Conservation (phyloP, 2,329 filamentous ascomycete genomes). For the Alternaria dauci region DNA sequence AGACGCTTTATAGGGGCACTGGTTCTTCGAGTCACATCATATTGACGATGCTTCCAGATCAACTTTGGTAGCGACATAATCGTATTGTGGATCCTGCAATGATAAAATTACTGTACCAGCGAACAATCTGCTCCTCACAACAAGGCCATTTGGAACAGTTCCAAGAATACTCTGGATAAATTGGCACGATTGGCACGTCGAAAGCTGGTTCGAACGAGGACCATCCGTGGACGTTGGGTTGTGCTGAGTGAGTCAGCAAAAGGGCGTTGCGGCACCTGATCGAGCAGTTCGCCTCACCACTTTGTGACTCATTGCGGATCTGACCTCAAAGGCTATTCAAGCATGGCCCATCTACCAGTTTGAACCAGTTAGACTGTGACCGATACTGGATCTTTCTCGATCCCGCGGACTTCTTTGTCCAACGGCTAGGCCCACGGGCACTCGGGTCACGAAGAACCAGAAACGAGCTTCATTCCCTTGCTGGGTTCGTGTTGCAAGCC, state of each 20-base stretch:
- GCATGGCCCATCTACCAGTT: not conserved
- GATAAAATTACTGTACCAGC: not conserved
- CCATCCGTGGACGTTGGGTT: not conserved
- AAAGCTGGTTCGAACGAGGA: not conserved
- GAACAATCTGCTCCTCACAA: not conserved
- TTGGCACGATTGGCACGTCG: not conserved
- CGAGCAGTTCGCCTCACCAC: not conserved
- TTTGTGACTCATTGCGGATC: not conserved
- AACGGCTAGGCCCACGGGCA: no score
- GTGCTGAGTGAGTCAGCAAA: not conserved
- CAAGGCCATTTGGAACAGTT: not conserved
- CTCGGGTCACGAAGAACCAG: no score
- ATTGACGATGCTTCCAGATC: no score
- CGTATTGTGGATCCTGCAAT: not conserved
- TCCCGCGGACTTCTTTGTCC: no score
- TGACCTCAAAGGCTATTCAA: not conserved
- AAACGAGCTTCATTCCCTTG: no score
- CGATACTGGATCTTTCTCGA: no score
- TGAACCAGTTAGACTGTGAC: not conserved
- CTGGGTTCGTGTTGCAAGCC: no score
- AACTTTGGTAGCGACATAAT: not conserved
- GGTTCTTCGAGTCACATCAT: not conserved
- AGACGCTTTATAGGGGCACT: not conserved
- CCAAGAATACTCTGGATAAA: fast-evolving
- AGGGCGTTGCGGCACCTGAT: not conserved